phyloP scores from a whole-genome alignment of 2,329 filamentous ascomycete genomes.

The Teratosphaeria destructans region DNA sequence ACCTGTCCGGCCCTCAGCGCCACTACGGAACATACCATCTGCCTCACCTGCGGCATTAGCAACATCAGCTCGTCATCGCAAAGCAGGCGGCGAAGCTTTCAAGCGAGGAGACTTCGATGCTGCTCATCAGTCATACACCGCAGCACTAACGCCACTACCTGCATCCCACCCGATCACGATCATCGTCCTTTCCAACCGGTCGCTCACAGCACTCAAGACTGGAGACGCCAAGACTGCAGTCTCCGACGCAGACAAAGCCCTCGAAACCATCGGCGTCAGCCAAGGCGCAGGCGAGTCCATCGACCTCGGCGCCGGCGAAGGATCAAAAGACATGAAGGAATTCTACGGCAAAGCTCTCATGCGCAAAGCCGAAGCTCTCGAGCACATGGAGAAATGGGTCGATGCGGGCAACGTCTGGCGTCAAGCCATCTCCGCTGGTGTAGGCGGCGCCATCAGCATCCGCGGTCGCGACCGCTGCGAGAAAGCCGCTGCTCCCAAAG shows the following conservation, averaged over 20 bases:
- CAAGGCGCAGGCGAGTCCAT: slow-evolving; percentile 75
- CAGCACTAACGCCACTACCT: slow-evolving; percentile 65
- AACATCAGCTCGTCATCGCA: slow-evolving; percentile 66
- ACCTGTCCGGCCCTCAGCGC: slow-evolving; percentile 36
- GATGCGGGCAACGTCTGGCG: slow-evolving; percentile 78
- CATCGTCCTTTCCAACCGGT: slow-evolving; percentile 82
- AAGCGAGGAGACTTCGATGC: slow-evolving; percentile 87
- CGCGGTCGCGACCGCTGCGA: slow-evolving; percentile 85
- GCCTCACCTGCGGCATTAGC: slow-evolving; percentile 60
- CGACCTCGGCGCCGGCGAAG: slow-evolving; percentile 48
- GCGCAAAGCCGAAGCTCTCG: slow-evolving; percentile 88
- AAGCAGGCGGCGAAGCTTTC: slow-evolving; percentile 77
- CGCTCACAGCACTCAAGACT: slow-evolving; percentile 80
- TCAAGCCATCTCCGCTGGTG: slow-evolving; percentile 68
- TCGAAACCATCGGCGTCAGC: slow-evolving; percentile 67
- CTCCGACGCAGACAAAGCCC: slow-evolving; percentile 68
- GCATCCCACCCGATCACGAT: slow-evolving; percentile 72
- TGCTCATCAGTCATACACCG: slow-evolving; percentile 73
- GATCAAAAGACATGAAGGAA: slow-evolving; percentile 75
- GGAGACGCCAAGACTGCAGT: slow-evolving; percentile 85
- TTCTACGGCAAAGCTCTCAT: slow-evolving; percentile 89
- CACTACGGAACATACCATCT: slow-evolving; percentile 52
- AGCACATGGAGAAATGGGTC: slow-evolving; percentile 88
- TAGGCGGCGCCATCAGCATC: slow-evolving; percentile 75
- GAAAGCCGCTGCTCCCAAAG: slow-evolving; percentile 53